Conservation (phyloP, 2,329 filamentous ascomycete genomes). For the Capronia epimyces region DNA sequence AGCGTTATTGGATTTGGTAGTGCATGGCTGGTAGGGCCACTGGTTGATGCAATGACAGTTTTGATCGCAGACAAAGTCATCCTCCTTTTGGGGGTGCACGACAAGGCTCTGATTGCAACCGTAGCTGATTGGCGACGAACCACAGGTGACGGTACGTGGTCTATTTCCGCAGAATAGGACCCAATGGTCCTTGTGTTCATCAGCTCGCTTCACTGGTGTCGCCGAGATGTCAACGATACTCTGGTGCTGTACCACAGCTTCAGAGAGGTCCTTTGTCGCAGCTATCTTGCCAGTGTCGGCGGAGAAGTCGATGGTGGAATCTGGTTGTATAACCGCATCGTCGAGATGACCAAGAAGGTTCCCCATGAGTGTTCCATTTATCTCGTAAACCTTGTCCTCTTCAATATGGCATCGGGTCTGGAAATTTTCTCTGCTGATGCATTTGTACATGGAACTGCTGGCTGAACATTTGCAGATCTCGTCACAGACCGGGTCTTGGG, state of each 20-base stretch:
- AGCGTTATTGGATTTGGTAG: background rate
- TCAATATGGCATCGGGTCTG: background rate
- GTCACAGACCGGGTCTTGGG: background rate
- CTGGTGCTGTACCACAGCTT: background rate
- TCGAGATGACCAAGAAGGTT: background rate
- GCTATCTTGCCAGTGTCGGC: background rate
- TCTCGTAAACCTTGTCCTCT: background rate
- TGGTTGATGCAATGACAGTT: background rate
- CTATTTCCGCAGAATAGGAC: background rate
- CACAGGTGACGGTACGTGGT: background rate
- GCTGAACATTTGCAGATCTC: background rate
- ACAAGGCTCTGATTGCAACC: background rate
- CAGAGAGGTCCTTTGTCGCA: background rate
- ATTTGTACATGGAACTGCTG: background rate
- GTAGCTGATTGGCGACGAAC: background rate
- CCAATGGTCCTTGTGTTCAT: background rate
- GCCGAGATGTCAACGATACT: background rate
- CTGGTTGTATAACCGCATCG: background rate
- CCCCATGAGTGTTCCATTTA: background rate
- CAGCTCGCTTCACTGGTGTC: background rate
- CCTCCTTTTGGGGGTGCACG: background rate
- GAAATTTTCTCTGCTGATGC: background rate
- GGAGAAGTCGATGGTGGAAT: background rate
- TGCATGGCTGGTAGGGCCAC: background rate
- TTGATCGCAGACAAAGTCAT: background rate